Percentiles rank a stretch among this genome's conserved stretches.
Evolutionary conservation across 805 yeast species (phyloP).

Genomic region (Saccharomyces paradoxus): DNA sequence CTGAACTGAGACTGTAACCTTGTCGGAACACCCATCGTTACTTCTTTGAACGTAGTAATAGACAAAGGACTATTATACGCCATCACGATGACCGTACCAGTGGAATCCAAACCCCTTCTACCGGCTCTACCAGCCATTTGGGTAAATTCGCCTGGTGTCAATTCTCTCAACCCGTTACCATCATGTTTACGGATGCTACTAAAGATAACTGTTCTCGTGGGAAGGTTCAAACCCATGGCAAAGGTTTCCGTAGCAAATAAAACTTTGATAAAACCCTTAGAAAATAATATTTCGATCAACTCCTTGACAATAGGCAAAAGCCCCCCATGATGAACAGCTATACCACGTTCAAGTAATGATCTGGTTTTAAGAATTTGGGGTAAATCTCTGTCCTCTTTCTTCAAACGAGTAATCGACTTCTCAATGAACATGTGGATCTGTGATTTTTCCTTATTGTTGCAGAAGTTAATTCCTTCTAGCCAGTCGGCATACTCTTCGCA

Average conservation of each 20-base stretch:
- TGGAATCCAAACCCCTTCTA: constrained; percentile 87
- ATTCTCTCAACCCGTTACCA: constrained; percentile 70
- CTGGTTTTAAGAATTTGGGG: constrained; percentile 84
- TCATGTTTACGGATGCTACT: constrained; percentile 83
- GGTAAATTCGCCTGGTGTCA: constrained; percentile 93
- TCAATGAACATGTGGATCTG: constrained; percentile 92
- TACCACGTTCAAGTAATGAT: constrained; percentile 79
- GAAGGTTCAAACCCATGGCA: constrained; percentile 96
- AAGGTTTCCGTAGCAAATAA: constrained; percentile 96
- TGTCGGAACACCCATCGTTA: constrained; percentile 83
- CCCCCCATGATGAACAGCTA: constrained; percentile 95
- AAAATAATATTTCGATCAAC: constrained; percentile 83
- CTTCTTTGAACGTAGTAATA: constrained; percentile 58
- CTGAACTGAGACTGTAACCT: constrained; percentile 87
- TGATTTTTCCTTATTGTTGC: constrained; percentile 76
- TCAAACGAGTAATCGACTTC: constrained; percentile 75
- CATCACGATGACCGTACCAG: constrained; percentile 93
- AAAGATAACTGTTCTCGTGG: constrained; percentile 93
- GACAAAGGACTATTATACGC: constrained; percentile 60
- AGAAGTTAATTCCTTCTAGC: constrained; percentile 64
- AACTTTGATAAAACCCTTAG: constrained; percentile 78
- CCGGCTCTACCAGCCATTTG: constrained; percentile 99
- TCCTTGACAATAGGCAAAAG: constrained; percentile 88
- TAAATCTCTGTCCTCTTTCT: constrained; percentile 83
- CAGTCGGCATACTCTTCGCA: constrained; percentile 91